Base-by-base conservation (phyloP, 805 yeast genomes). In the Candida sanyiensis region DNA sequence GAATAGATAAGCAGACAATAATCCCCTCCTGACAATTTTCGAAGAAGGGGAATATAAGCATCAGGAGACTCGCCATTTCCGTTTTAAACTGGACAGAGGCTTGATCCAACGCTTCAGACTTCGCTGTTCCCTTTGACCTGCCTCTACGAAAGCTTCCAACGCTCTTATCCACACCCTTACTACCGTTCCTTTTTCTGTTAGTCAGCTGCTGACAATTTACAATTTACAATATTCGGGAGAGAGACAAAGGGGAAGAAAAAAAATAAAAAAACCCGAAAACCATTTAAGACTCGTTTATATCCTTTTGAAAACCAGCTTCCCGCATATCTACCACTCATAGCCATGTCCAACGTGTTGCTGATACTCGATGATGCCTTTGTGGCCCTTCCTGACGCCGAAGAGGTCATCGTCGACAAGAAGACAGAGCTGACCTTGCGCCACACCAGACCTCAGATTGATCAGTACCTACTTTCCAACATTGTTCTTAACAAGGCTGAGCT, bases 341-440 rank as follows among this genome's bases (percentile, higher is more conserved):
- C n/a, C 20, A 51, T 47, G 54, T 35, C 49, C 3, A 45, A 44
- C 47, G 51, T 54, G 16, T 42, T 55, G 13, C 45, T 55, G 4
- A 46, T 55, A 28, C 39, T 55, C n/a, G 46, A 50, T 39, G 51
- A 54, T 33, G 39, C 37, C 13, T 48, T 55, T 31, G 58, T 55
- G 20, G 46, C 52, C 1, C 32, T 45, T 2, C 43, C 54, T 8
- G 48, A 47, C 8, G 59, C 58, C 11, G 54, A 48, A 28, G 7
- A 22, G 9, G 41, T 48, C 13, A 33, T 55, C 5, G 20, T 37
- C 5, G 19, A 35, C 13, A 50, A 52, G 40, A 55, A 49, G 34
- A 24, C 33, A 12, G 51, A 45, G 24, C 38, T 55, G 10, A 9
- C 17, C 2, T 19, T 28, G 1, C 33, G 37, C 8, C 50, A 51